These are phyloP conservation scores for Gentiana straminea DNA, from an alignment of 257 asterid genomes.

Conservation along the genomic window DNA sequence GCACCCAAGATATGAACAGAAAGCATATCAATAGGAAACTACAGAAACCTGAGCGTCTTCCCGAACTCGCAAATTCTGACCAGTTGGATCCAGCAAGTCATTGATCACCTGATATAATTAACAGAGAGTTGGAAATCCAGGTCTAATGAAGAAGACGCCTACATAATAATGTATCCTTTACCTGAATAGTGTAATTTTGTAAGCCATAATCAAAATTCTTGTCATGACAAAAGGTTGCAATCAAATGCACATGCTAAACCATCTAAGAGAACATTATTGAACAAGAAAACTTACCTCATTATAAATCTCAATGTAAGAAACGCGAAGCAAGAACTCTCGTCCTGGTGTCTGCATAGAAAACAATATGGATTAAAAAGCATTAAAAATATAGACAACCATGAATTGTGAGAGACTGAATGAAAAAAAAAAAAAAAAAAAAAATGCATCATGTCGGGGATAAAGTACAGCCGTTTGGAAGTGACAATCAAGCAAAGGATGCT, in stretches of 20 bases:
- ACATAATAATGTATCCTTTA: neutral
- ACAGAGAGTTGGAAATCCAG: neutral
- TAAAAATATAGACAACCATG: no score
- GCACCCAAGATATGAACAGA: slow-evolving; percentile 6
- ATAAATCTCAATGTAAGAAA: slow-evolving; percentile 93
- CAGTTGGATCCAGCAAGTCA: slow-evolving; percentile 97
- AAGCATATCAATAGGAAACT: slow-evolving; percentile 4
- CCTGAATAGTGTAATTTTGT: neutral
- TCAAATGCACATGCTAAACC: neutral
- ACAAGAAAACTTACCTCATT: slow-evolving; percentile 65
- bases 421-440: slow-evolving; percentile 1
- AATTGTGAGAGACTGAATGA: neutral
- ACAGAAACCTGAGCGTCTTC: slow-evolving; percentile 87
- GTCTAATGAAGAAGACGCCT: no score
- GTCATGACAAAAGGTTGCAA: neutral
- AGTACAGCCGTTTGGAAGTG: neutral
- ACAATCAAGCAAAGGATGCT: slow-evolving; percentile 4
- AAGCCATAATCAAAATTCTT: neutral
- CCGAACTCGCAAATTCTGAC: slow-evolving; percentile 94
- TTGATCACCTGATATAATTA: slow-evolving; percentile 64
- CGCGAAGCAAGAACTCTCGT: slow-evolving; percentile 92
- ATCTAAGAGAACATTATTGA: neutral
- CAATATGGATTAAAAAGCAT: slow-evolving; percentile 10
- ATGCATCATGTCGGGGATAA: neutral
- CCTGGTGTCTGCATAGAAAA: slow-evolving; percentile 85